Conservation (phyloP, 2,329 filamentous ascomycete species). For the Alternaria solani region DNA sequence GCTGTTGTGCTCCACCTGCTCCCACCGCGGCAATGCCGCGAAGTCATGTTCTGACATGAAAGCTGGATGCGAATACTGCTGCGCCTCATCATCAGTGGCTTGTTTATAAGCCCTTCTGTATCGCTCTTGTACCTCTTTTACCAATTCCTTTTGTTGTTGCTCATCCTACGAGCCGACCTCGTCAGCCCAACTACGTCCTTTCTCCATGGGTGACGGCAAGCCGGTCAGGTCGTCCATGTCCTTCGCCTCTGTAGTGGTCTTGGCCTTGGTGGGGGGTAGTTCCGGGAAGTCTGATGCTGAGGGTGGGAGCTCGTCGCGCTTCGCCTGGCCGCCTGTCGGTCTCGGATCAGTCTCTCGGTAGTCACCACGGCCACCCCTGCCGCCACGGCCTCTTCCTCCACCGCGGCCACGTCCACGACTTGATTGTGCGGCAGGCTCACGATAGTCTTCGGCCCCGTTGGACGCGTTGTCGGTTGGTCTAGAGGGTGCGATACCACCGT, state of each 20-base stretch:
- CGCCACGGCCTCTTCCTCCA: constrained; percentile 47
- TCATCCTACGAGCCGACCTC: constrained; percentile 47
- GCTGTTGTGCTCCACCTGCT: constrained; percentile 4
- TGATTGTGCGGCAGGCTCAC: constrained; percentile 28
- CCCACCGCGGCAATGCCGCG: constrained; percentile 6
- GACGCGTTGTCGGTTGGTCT: constrained; percentile 35
- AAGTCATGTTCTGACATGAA: constrained; percentile 10
- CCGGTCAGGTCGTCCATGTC: constrained; percentile 41
- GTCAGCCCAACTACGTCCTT: constrained; percentile 56
- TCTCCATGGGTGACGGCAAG: constrained; percentile 37
- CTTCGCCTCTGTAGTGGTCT: constrained; percentile 27
- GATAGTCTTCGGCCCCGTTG: constrained; percentile 25
- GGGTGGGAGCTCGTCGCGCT: constrained; percentile 41
- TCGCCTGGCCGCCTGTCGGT: constrained; percentile 15
- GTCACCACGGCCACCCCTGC: constrained; percentile 42
- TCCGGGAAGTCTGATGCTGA: constrained; percentile 57
- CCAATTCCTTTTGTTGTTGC: constrained; percentile 11
- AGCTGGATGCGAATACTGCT: not conserved
- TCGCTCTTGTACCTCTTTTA: not conserved
- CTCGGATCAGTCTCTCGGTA: constrained; percentile 20
- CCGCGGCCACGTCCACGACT: constrained; percentile 43
- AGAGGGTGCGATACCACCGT: constrained; percentile 57
- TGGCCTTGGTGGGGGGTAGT: constrained; percentile 45
- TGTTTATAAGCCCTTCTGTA: not conserved
- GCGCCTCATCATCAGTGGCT: not conserved